A percentile compares a stretch with the other conserved stretches of the same genome.
Conservation (phyloP, 148 eudicot genomes). For the Selenicereus undatus region DNA sequence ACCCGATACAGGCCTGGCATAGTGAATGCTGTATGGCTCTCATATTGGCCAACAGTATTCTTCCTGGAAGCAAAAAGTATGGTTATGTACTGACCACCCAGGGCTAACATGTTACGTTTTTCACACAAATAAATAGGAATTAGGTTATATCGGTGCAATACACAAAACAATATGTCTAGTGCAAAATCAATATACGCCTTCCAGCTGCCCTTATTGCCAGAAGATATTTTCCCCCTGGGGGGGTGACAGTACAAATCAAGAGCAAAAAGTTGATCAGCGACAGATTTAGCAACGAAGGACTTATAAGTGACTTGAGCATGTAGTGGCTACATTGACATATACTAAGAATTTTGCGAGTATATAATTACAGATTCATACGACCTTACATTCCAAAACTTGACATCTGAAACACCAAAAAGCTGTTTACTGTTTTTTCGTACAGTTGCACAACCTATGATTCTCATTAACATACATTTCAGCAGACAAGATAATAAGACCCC, state of each 20-base stretch:
- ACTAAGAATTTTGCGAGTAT: too few relatives aligned
- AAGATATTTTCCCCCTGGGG: neutral
- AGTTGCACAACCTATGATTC: neutral
- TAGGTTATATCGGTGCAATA: neutral
- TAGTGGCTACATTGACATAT: neutral
- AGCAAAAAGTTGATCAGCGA: neutral
- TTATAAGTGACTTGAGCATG: neutral
- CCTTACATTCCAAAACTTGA: neutral
- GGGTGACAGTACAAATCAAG: neutral
- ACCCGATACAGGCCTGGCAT: conserved; percentile 88
- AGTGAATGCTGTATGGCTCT: conserved; percentile 89
- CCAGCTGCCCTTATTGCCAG: neutral
- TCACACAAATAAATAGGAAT: neutral
- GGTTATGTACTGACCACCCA: neutral
- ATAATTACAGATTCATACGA: neutral
- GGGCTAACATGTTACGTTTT: neutral
- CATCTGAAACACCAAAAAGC: conserved; percentile 3
- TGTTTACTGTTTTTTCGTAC: neutral
- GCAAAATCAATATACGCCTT: neutral
- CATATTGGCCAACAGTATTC: conserved; percentile 94
- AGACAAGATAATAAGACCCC: neutral
- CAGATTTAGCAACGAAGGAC: neutral
- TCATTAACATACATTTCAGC: neutral
- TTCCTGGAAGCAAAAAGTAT: conserved; percentile 45
- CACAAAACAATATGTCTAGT: neutral